These are phyloP conservation scores for Picea sitchensis DNA, from an alignment of 75 land plant genomes.

Conservation along the genomic window DNA sequence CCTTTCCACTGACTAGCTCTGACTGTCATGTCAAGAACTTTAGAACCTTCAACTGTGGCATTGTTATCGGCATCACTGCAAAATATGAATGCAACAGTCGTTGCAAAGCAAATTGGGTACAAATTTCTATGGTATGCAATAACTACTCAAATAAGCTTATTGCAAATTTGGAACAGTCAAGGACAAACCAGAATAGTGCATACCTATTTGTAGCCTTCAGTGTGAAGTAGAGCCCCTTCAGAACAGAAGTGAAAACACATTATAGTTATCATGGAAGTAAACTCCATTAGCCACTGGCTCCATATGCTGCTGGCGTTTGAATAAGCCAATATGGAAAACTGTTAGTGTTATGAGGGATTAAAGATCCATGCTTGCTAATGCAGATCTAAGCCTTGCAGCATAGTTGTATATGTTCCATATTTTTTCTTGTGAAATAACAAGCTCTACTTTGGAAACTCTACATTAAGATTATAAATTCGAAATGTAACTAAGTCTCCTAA, in stretches of 20 bases:
- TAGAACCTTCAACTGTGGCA: neutral
- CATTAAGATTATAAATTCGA: no score
- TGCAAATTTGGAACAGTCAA: neutral
- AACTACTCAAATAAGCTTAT: neutral
- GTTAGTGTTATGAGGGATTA: no score
- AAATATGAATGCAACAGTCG: neutral
- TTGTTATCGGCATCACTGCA: neutral
- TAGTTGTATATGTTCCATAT: no score
- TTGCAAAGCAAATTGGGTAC: neutral
- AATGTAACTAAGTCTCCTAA: no score
- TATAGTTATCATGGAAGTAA: neutral
- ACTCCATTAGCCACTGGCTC: neutral
- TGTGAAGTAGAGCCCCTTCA: neutral
- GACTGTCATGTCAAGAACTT: neutral
- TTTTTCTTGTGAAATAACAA: no score
- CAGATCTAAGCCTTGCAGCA: no score
- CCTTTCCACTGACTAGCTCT: neutral
- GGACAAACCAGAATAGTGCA: neutral
- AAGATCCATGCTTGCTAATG: no score
- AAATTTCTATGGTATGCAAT: neutral
- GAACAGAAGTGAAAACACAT: neutral
- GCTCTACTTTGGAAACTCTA: no score
- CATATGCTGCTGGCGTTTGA: neutral
- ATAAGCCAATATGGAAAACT: neutral
- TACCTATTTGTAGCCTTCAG: no score